A percentile compares a stretch with the other conserved stretches of the same genome.
These are phyloP conservation scores for Botryotinia globosa DNA, from an alignment of 2,329 filamentous ascomycete species.

Conservation along the genomic window DNA sequence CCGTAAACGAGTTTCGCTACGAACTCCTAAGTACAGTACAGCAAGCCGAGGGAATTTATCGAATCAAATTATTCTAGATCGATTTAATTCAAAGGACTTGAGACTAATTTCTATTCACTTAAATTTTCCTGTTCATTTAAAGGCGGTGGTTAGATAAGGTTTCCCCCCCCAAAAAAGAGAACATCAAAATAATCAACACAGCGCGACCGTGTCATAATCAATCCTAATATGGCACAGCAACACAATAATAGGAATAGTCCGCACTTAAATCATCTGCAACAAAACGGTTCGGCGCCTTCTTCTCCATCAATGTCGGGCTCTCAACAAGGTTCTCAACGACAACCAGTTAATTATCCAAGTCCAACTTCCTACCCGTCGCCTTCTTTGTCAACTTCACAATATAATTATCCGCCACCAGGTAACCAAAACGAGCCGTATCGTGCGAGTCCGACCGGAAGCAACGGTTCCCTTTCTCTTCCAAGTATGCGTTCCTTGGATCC, in stretches of 20 bases:
- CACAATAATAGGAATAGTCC: slow-evolving; percentile 31
- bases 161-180: slow-evolving; percentile 16
- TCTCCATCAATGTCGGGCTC: slow-evolving; percentile 39
- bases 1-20: slow-evolving; percentile 16
- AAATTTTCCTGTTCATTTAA: neutral
- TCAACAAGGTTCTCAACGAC: slow-evolving; percentile 30
- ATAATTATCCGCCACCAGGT: slow-evolving; percentile 45
- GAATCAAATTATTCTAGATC: slow-evolving; percentile 2
- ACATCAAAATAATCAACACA: slow-evolving; percentile 16
- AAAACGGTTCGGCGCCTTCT: slow-evolving; percentile 36
- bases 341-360: slow-evolving; percentile 43
- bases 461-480: slow-evolving; percentile 48
- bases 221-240: slow-evolving; percentile 31
- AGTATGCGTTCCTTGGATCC: slow-evolving; percentile 50
- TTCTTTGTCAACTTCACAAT: slow-evolving; percentile 45
- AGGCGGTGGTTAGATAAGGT: slow-evolving; percentile 15
- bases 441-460: slow-evolving; percentile 44
- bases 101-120: slow-evolving; percentile 2
- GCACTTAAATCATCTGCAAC: slow-evolving; percentile 32
- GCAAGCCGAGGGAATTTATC: slow-evolving; percentile 17
- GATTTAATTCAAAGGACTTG: slow-evolving; percentile 1
- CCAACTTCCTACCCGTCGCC: slow-evolving; percentile 51
- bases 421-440: slow-evolving; percentile 44
- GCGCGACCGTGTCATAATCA: slow-evolving; percentile 20
- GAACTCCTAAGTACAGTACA: slow-evolving; percentile 10